Evolutionary conservation across 2,329 filamentous ascomycete species (phyloP).

Genomic region (Geoglossum cookeanum): DNA sequence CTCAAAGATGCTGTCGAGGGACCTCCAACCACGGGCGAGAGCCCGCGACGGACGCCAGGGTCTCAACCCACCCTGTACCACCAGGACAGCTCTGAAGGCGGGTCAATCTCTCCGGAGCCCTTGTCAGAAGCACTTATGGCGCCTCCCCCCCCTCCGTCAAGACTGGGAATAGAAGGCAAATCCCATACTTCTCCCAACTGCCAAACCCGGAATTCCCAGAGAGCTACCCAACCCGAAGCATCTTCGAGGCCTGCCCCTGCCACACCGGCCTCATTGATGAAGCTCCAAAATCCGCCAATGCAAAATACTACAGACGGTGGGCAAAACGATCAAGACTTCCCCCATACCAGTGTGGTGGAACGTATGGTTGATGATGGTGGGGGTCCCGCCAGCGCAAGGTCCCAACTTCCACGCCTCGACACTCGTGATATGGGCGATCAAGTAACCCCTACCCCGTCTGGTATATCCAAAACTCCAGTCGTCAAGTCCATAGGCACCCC

Average conservation of each 20-base stretch:
- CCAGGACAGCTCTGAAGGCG: slow-evolving; percentile 23
- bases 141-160: slow-evolving; percentile 39
- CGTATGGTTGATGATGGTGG: neutral
- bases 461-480: slow-evolving; percentile 42
- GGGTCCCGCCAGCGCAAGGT: neutral
- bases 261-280: slow-evolving; percentile 79
- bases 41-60: neutral
- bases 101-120: slow-evolving; percentile 31
- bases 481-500: slow-evolving; percentile 35
- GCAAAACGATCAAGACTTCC: neutral
- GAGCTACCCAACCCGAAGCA: slow-evolving; percentile 21
- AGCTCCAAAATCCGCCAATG: slow-evolving; percentile 25
- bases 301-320: neutral
- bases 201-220: neutral
- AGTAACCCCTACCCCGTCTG: slow-evolving; percentile 7
- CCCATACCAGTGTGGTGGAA: neutral
- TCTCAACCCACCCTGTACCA: neutral
- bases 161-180: slow-evolving; percentile 39
- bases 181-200: slow-evolving; percentile 39
- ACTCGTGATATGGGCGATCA: neutral
- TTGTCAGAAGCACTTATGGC: slow-evolving; percentile 26
- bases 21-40: slow-evolving; percentile 23
- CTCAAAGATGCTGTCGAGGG: slow-evolving; percentile 21
- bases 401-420: neutral
- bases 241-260: slow-evolving; percentile 38